Conservation (phyloP, 1,284 basidiomycete species). For the Jaminaea rosea region DNA sequence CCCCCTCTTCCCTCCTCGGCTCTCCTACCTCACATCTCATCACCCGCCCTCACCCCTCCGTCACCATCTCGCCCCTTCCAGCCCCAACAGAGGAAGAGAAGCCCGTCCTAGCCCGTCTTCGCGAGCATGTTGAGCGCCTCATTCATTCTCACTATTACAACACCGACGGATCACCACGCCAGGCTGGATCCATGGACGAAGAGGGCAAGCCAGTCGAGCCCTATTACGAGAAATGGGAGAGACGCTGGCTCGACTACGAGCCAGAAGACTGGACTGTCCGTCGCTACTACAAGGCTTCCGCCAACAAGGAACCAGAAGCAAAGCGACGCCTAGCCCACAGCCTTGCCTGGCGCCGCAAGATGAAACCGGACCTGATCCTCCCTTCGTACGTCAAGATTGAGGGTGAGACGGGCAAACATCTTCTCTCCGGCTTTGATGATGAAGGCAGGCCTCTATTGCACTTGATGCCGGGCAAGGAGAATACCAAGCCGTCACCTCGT, state of each 20-base stretch:
- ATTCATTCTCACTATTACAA: not conserved
- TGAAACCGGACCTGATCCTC: constrained; percentile 38
- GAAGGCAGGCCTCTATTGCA: constrained; percentile 38
- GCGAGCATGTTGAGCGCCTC: not conserved
- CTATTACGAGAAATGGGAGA: not conserved
- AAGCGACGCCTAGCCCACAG: constrained; percentile 17
- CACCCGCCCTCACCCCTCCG: not conserved
- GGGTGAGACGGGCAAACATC: constrained; percentile 38
- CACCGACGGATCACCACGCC: not conserved
- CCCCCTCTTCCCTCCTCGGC: not conserved
- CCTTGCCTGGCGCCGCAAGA: constrained; percentile 39
- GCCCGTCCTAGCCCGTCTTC: not conserved
- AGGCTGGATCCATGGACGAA: not conserved
- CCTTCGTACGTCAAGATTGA: constrained; percentile 32
- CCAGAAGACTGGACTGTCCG: not conserved
- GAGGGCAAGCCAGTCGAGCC: not conserved
- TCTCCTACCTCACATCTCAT: not conserved
- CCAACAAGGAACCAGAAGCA: not conserved
- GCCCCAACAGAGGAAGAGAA: not conserved
- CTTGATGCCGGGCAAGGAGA: constrained; percentile 39
- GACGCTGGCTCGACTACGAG: not conserved
- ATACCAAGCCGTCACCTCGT: constrained; percentile 29
- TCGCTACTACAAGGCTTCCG: not conserved
- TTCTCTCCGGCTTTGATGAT: constrained; percentile 40
- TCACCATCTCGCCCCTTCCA: not conserved